These are phyloP conservation scores for Mycena epipterygia DNA, from an alignment of 768 basidiomycete genomes.

Conservation along the genomic window DNA sequence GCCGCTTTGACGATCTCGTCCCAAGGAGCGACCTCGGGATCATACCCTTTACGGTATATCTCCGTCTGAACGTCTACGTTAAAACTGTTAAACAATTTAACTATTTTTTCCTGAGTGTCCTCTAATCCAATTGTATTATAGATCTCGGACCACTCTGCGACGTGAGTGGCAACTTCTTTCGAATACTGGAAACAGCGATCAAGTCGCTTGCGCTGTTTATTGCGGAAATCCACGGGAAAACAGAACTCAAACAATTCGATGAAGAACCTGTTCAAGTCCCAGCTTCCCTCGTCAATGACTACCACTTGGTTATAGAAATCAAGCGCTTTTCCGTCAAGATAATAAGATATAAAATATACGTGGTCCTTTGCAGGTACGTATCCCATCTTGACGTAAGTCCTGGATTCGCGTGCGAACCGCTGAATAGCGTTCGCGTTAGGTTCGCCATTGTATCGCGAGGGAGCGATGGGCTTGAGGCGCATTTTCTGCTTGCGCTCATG, in stretches of 20 bases:
- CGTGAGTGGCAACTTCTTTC: constrained; percentile 35
- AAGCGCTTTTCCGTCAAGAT: constrained; percentile 46
- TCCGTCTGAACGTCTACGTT: constrained; percentile 34
- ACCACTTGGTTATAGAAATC: constrained; percentile 43
- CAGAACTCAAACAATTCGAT: constrained; percentile 51
- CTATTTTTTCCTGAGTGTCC: constrained; percentile 34
- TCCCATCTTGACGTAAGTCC: constrained; percentile 38
- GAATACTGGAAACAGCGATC: background rate
- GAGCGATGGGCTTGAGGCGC: constrained; percentile 42
- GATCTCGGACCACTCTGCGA: constrained; percentile 39
- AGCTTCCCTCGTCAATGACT: constrained; percentile 34
- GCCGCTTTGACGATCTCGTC: constrained; percentile 42
- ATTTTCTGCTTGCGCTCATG: background rate
- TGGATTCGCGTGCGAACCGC: constrained; percentile 42
- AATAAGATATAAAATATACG: constrained; percentile 41
- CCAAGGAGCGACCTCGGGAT: constrained; percentile 24
- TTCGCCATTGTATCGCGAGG: constrained; percentile 43
- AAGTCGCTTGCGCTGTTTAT: constrained; percentile 1
- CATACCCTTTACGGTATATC: constrained; percentile 36
- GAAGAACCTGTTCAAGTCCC: constrained; percentile 47
- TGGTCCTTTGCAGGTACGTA: constrained; percentile 23
- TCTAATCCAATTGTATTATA: constrained; percentile 38
- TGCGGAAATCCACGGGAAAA: constrained; percentile 47
- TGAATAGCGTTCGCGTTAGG: constrained; percentile 39
- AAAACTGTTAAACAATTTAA: constrained; percentile 42